A percentile compares a stretch with the other conserved stretches of the same genome.
phyloP scores from a whole-genome alignment of 2,329 filamentous ascomycete genomes.

The Alternaria hordeiaustralica region DNA sequence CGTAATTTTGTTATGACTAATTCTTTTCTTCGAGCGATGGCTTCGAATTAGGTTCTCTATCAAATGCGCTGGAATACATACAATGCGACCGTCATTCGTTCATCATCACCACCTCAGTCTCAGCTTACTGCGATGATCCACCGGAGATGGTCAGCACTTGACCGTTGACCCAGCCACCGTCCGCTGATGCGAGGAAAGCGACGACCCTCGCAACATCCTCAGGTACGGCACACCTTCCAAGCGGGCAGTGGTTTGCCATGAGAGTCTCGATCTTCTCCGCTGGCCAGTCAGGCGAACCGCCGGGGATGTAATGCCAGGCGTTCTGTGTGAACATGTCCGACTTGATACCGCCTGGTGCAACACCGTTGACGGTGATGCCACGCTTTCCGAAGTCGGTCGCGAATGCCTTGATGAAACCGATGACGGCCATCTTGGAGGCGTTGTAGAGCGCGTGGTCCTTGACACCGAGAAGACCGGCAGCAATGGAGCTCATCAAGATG shows the following conservation, averaged over 20 bases:
- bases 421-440: constrained; percentile 74
- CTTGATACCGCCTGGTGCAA: constrained; percentile 76
- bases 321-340: constrained; percentile 79
- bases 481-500: constrained; percentile 77
- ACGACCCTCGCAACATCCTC: constrained; percentile 54
- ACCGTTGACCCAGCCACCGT: constrained; percentile 51
- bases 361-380: constrained; percentile 74
- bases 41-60: neutral
- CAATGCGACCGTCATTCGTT: neutral
- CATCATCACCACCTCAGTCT: neutral
- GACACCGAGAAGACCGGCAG: constrained; percentile 69
- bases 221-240: constrained; percentile 57
- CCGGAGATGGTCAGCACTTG: constrained; percentile 52
- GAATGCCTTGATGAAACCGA: constrained; percentile 74
- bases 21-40: constrained; percentile 8
- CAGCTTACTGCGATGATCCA: constrained; percentile 47
- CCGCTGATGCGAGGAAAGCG: constrained; percentile 49
- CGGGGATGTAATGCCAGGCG: constrained; percentile 60
- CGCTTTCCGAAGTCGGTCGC: constrained; percentile 73
- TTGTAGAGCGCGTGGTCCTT: constrained; percentile 76
- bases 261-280: constrained; percentile 58
- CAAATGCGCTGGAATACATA: neutral
- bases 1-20: neutral
- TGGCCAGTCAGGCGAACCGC: constrained; percentile 56
- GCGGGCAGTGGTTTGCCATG: constrained; percentile 59